A percentile compares a stretch with the other conserved stretches of the same genome.
Evolutionary conservation across 2,329 filamentous ascomycete species (phyloP).

Genomic region (Aspergillus niger): DNA sequence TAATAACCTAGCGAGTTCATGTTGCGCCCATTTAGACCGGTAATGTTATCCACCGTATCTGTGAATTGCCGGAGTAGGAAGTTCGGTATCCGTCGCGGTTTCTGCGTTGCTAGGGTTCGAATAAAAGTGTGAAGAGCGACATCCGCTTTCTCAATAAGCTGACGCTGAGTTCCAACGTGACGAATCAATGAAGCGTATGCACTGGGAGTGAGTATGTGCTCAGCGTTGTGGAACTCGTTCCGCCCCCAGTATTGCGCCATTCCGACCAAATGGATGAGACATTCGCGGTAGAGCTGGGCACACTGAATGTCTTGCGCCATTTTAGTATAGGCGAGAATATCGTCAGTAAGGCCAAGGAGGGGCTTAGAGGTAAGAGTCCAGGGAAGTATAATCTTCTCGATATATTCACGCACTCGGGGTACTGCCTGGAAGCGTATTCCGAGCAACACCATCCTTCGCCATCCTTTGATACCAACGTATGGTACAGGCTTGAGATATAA

Average conservation of each 20-base stretch:
- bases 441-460: background rate
- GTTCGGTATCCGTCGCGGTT: background rate
- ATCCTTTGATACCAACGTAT: background rate
- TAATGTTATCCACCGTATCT: background rate
- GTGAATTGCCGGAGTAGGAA: background rate
- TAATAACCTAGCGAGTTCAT: background rate
- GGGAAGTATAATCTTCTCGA: background rate
- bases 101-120: background rate
- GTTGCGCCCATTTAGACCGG: background rate
- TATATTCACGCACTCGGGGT: background rate
- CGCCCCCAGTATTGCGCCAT: background rate
- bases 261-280: background rate
- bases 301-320: background rate
- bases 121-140: background rate
- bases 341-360: background rate
- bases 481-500: background rate
- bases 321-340: background rate
- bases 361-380: background rate
- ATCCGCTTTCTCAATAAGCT: background rate
- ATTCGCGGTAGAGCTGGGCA: background rate
- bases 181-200: background rate
- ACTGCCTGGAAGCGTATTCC: constrained; percentile 2
- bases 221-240: background rate
- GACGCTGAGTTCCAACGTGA: background rate
- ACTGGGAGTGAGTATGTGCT: background rate